Evolutionary conservation across 1,284 basidiomycete species (phyloP).

Genomic region (Microbotryum intermedium): DNA sequence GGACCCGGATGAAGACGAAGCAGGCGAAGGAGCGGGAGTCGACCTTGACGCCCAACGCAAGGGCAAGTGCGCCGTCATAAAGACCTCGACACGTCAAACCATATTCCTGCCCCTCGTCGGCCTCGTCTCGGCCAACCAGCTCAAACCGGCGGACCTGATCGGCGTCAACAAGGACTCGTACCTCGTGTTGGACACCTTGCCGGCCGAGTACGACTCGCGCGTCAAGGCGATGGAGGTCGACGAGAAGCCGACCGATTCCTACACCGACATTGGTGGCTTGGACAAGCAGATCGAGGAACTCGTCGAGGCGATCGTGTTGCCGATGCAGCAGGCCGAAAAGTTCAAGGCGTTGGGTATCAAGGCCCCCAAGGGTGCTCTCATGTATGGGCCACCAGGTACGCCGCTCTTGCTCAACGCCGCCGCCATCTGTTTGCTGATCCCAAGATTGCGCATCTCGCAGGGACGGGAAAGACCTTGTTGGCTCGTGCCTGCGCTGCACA

Average conservation of each 20-base stretch:
- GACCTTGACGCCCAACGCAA: conserved; percentile 90
- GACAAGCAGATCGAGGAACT: conserved; percentile 77
- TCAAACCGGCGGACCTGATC: conserved; percentile 87
- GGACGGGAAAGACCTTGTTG: conserved; percentile 68
- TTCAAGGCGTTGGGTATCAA: conserved; percentile 74
- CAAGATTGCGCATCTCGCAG: conserved; percentile 36
- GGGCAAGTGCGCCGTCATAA: conserved; percentile 97
- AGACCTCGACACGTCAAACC: conserved; percentile 89
- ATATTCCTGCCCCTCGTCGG: conserved; percentile 98
- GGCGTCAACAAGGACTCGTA: conserved; percentile 99
- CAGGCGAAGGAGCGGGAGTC: conserved; percentile 70
- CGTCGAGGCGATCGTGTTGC: conserved; percentile 68
- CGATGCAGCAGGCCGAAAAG: conserved; percentile 71
- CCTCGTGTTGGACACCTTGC: conserved; percentile 81
- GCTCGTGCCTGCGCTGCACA: conserved; percentile 70
- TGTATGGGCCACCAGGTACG: conserved; percentile 68
- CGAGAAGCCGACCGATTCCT: conserved; percentile 66
- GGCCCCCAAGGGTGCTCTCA: conserved; percentile 66
- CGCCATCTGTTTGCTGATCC: neutral
- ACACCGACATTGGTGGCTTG: conserved; percentile 68
- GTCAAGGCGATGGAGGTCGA: conserved; percentile 92
- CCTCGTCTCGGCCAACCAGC: conserved; percentile 81
- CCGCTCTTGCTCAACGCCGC: neutral
- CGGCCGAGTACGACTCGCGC: conserved; percentile 65
- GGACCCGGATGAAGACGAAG: conserved; percentile 75